Conservation (phyloP, 768 basidiomycete genomes). For the Amanita phalloides region DNA sequence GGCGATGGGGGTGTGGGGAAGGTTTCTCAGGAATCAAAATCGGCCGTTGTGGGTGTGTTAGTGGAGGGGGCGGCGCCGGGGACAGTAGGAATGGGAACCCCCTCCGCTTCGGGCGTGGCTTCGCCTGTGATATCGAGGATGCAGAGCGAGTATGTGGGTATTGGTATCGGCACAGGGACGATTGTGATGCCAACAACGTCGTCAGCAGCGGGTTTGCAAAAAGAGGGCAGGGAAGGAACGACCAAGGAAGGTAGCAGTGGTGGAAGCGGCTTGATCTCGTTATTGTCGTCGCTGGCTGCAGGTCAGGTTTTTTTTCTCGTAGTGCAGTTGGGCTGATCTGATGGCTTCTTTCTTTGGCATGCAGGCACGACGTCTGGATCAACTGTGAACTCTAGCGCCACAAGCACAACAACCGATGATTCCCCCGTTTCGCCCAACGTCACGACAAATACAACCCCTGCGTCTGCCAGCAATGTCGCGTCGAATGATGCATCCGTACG, state of each 20-base stretch:
- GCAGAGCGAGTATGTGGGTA: conserved; percentile 37
- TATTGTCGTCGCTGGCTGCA: conserved; percentile 1
- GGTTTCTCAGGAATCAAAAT: not conserved
- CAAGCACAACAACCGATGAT: not conserved
- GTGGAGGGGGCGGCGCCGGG: conserved; percentile 23
- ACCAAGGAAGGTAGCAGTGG: not conserved
- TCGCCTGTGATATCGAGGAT: conserved; percentile 49
- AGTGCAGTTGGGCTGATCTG: not conserved
- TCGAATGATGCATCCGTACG: not conserved
- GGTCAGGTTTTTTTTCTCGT: not conserved
- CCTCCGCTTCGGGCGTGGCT: conserved; percentile 16
- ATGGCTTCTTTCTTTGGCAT: no score
- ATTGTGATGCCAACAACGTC: not conserved
- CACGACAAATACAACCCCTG: not conserved
- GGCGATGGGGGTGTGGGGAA: conserved; percentile 1
- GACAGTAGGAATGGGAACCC: not conserved
- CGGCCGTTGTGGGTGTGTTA: not conserved
- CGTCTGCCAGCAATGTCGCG: not conserved
- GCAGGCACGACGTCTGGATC: not conserved
- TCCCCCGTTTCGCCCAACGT: not conserved
- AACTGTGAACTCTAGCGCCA: not conserved
- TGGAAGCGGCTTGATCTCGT: conserved; percentile 4
- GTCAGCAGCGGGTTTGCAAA: not conserved
- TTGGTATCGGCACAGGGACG: not conserved
- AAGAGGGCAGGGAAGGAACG: not conserved